These are phyloP conservation scores for Claviceps humidiphila DNA, from an alignment of 2,329 filamentous ascomycete genomes.

Conservation along the genomic window DNA sequence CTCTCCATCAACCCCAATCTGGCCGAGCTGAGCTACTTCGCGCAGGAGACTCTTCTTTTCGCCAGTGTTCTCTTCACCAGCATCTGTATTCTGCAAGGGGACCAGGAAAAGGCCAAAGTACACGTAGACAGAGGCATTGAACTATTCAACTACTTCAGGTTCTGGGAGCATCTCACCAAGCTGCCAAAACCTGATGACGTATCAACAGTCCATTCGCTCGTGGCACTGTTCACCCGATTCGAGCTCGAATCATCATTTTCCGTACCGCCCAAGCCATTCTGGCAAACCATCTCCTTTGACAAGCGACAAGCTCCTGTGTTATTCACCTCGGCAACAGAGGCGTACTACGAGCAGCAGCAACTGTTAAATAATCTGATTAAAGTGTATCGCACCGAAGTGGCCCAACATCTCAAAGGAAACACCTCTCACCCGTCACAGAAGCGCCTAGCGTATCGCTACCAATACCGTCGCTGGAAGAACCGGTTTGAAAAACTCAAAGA, in stretches of 20 bases:
- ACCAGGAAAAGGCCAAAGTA: constrained; percentile 6
- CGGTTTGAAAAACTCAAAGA: constrained; percentile 4
- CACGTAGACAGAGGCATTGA: constrained; percentile 5
- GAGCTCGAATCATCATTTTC: constrained; percentile 4
- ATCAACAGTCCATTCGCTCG: constrained; percentile 4
- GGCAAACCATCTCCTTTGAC: constrained; percentile 1
- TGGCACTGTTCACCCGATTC: constrained; percentile 7
- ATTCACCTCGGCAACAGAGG: neutral
- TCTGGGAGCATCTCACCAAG: constrained; percentile 5
- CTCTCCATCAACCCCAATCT: constrained; percentile 1
- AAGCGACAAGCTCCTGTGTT: neutral
- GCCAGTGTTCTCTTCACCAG: constrained; percentile 7
- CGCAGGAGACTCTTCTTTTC: constrained; percentile 8
- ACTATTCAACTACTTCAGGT: constrained; percentile 7
- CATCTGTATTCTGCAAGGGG: constrained; percentile 7
- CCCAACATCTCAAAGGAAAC: neutral
- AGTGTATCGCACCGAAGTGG: neutral
- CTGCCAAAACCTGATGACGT: neutral
- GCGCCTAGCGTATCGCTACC: constrained; percentile 1
- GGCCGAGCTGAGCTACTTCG: neutral
- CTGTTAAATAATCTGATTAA: constrained; percentile 2
- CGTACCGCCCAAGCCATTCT: neutral
- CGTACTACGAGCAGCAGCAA: constrained; percentile 3
- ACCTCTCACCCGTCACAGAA: neutral
- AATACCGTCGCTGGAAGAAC: constrained; percentile 4